Base-by-base conservation (phyloP, 2,329 filamentous ascomycete genomes). In the Tolypocladium tundrense region DNA sequence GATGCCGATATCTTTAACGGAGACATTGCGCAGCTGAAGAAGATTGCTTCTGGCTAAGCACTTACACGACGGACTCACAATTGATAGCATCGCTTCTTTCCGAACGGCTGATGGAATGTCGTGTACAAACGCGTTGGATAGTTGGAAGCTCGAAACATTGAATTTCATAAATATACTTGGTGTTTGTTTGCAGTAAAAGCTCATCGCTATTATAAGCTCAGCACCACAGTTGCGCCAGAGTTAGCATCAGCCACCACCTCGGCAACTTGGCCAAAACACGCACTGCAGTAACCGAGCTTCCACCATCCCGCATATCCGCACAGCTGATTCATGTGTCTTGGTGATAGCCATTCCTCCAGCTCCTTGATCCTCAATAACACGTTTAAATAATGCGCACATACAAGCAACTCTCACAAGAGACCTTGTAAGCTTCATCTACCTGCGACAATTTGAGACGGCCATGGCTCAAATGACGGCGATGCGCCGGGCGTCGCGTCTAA, bases 1-100 rank as follows among this genome's bases (percentile, higher is more conserved):
- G 62, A 65, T 21, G 59, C 59, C 40, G 61, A 66, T 21, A 57
- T 59, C 2, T 67, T 66, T 40, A 67, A 66, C 37, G 65, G 65
- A 19, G 58, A 58, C 14, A 48, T 62, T 24, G 24, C 60, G 7
- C 60, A 61, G 42, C 60, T 66, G 31, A 62, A 65, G 58, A 60
- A 58, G 45, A 57, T 67, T 58, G 67, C 66, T 7, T 54, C 52
- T 54, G 56, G 27, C 24, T 58, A 50, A 24, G 37, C n/a, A 37
- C 11, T 37, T 37, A 37, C 35, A 35, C 35, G 35, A 11, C 10
- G 35, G 35, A 9, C 21, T 24, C 21, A 24, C 6, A 40, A 16
- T 40, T 14, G 16, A 13, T 4, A 33, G 1, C 31, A 8, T 9
- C 7, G 31, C 31, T 33, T 8, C 8, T 33, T 8, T 33, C 31